These are phyloP conservation scores for Suhomyces prunicola DNA, from an alignment of 805 yeast species.

Conservation along the genomic window DNA sequence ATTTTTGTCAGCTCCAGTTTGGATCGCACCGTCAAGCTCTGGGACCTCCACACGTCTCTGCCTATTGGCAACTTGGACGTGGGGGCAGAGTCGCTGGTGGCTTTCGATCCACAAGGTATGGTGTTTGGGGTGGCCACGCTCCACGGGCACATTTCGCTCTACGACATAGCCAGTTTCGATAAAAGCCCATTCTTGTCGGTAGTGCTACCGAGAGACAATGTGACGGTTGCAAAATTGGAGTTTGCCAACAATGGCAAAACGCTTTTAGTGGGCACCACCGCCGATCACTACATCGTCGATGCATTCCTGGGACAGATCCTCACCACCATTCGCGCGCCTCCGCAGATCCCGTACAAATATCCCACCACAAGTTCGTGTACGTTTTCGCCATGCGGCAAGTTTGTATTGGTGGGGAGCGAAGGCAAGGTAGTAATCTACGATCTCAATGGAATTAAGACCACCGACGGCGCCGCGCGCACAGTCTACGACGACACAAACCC, in stretches of 20 bases:
- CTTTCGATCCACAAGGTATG: conserved; percentile 81
- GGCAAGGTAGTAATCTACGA: conserved; percentile 29
- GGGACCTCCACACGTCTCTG: conserved; percentile 77
- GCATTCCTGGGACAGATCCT: conserved; percentile 60
- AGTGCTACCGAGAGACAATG: conserved; percentile 16
- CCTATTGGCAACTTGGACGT: conserved; percentile 58
- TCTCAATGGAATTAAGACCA: conserved; percentile 20
- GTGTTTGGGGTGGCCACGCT: conserved; percentile 63
- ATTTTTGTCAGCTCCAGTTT: conserved; percentile 62
- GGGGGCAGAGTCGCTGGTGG: conserved; percentile 54
- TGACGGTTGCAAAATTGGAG: conserved; percentile 52
- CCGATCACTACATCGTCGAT: conserved; percentile 62
- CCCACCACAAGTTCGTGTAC: conserved; percentile 32
- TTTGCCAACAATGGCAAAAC: conserved; percentile 75
- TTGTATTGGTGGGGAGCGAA: conserved; percentile 31
- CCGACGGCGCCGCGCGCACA: conserved; percentile 17
- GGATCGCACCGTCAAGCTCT: conserved; percentile 77
- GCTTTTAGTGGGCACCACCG: conserved; percentile 55
- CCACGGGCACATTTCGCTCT: conserved; percentile 42
- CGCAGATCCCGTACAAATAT: conserved; percentile 25
- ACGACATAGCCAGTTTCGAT: conserved; percentile 58
- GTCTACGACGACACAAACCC: conserved; percentile 19
- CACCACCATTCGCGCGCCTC: conserved; percentile 14
- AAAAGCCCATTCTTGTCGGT: conserved; percentile 49
- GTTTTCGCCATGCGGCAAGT: conserved; percentile 42